Evolutionary conservation across 1,284 basidiomycete genomes (phyloP).

Genomic region (Psilocybe mexicana): DNA sequence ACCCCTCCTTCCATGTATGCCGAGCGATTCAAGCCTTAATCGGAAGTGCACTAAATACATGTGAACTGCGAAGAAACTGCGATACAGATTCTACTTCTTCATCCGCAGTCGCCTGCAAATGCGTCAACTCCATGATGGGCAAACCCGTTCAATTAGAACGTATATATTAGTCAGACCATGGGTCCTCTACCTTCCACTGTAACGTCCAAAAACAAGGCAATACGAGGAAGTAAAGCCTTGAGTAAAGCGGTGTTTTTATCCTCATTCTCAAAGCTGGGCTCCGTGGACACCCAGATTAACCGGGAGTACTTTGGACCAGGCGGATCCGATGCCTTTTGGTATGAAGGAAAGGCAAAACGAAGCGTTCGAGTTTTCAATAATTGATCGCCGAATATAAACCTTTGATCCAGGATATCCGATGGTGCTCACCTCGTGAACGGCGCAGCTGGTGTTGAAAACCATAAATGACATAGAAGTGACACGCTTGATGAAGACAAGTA

Average conservation of each 20-base stretch:
- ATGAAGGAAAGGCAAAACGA: neutral
- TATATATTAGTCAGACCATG: neutral
- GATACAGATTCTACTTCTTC: conserved; percentile 8
- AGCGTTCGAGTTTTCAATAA: neutral
- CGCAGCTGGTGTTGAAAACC: neutral
- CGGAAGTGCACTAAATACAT: conserved; percentile 6
- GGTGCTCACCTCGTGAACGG: neutral
- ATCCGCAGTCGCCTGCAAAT: conserved; percentile 10
- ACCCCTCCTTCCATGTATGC: conserved; percentile 7
- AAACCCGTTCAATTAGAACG: neutral
- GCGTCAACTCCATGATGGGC: conserved; percentile 4
- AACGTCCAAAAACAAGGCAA: neutral
- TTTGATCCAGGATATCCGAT: too few relatives aligned
- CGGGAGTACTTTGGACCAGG: conserved; percentile 1
- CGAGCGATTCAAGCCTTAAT: conserved; percentile 6
- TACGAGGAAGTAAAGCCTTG: neutral
- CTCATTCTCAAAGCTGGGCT: neutral
- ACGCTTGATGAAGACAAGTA: neutral
- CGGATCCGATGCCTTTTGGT: conserved; percentile 1
- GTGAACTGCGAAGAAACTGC: conserved; percentile 14
- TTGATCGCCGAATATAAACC: neutral
- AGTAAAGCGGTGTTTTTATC: neutral
- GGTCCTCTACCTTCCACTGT: neutral
- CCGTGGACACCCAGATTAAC: neutral
- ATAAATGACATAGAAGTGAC: neutral